Conservation (phyloP, 2,329 filamentous ascomycete species). For the Zopfia rhizophila region DNA sequence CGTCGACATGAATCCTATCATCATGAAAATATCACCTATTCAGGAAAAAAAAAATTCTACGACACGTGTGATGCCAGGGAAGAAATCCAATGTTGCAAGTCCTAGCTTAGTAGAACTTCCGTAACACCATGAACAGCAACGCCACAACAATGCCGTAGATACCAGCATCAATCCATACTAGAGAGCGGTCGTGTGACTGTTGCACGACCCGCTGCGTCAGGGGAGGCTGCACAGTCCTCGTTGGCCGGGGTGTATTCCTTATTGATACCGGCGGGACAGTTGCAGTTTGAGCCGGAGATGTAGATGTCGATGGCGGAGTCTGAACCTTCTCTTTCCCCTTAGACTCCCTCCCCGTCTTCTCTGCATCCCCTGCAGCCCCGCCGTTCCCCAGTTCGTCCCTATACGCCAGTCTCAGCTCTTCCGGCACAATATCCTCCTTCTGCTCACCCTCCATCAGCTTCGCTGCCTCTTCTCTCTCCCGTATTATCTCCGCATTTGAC, state of each 20-base stretch:
- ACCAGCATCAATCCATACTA: constrained; percentile 81
- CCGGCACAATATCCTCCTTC: constrained; percentile 60
- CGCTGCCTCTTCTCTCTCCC: constrained; percentile 71
- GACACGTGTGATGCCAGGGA: too few species aligned
- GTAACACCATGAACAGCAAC: constrained; percentile 74
- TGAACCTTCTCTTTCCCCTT: constrained; percentile 34
- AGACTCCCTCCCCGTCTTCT: constrained; percentile 24
- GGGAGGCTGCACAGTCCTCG: constrained; percentile 23
- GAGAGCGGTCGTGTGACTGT: constrained; percentile 63
- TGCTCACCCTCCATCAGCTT: constrained; percentile 56
- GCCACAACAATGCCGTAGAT: constrained; percentile 79
- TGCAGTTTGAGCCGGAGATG: neutral
- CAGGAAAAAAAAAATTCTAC: too few species aligned
- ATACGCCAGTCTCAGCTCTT: constrained; percentile 73
- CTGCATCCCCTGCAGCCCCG: constrained; percentile 19
- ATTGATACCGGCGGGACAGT: neutral
- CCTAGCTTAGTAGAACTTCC: constrained; percentile 53
- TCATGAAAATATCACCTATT: too few species aligned
- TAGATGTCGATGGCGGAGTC: neutral
- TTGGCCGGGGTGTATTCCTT: constrained; percentile 17
- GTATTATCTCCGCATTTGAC: constrained; percentile 78
- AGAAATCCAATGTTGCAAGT: too few species aligned
- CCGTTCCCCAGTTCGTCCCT: constrained; percentile 73
- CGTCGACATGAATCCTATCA: too few species aligned
- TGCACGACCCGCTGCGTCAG: constrained; percentile 34